Conservation (phyloP, 129 eudicot genomes). For the Logfia minima region DNA sequence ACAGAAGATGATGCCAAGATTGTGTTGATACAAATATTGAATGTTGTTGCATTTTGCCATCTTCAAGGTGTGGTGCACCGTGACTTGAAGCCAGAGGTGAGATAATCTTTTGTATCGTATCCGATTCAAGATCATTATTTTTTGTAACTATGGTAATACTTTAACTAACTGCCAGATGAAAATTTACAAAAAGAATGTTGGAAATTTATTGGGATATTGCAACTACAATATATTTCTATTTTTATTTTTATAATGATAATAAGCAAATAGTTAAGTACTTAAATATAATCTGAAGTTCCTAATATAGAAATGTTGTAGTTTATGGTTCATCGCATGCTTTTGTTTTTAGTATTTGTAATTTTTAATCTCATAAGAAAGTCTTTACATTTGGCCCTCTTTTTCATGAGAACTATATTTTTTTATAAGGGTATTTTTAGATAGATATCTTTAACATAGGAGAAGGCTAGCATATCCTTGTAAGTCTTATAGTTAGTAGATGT, state of each 20-base stretch:
- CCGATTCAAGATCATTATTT: conserved; percentile 2
- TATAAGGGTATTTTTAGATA: no score
- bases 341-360: no score
- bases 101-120: conserved; percentile 15
- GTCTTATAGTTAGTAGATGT: neutral
- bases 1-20: conserved; percentile 92
- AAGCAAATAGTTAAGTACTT: neutral
- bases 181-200: neutral
- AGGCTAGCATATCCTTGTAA: neutral
- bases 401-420: no score
- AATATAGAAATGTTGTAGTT: no score
- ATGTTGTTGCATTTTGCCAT: conserved; percentile 90
- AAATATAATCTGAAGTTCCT: no score
- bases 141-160: neutral
- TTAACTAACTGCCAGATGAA: neutral
- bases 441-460: no score
- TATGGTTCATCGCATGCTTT: no score
- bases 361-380: no score
- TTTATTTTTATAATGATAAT: neutral
- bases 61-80: conserved; percentile 99
- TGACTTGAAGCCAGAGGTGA: conserved; percentile 95
- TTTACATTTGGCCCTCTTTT: no score
- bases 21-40: conserved; percentile 76
- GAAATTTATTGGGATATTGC: neutral
- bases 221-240: neutral